Conservation (phyloP, 2,329 filamentous ascomycete genomes). For the Colletotrichum tropicicola region DNA sequence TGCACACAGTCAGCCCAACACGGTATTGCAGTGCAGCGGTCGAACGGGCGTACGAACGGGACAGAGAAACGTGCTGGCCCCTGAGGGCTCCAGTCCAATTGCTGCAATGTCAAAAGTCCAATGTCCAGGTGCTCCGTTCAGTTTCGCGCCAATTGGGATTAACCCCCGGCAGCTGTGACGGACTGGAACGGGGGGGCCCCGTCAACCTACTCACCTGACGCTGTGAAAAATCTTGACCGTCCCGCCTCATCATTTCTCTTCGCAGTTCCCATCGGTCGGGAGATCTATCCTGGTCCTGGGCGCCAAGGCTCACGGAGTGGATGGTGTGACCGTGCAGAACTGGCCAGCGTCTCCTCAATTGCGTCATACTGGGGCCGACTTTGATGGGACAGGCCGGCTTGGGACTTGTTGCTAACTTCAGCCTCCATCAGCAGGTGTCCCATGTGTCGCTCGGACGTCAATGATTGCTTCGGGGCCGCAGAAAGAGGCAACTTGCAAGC, state of each 20-base stretch:
- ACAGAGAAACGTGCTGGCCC: background rate
- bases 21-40: background rate
- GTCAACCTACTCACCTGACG: slow-evolving; percentile 23
- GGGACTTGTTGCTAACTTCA: slow-evolving; percentile 4
- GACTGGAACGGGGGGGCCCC: slow-evolving; percentile 10
- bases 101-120: background rate
- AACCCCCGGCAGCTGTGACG: slow-evolving; percentile 21
- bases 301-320: slow-evolving; percentile 25
- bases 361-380: slow-evolving; percentile 23
- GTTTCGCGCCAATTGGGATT: slow-evolving; percentile 25
- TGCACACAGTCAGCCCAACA: background rate
- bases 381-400: slow-evolving; percentile 13
- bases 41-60: background rate
- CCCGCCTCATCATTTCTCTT: slow-evolving; percentile 29
- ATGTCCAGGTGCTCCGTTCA: background rate
- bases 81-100: too few relatives aligned
- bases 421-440: slow-evolving; percentile 23
- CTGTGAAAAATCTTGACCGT: slow-evolving; percentile 29
- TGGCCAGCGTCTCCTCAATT: slow-evolving; percentile 27
- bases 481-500: background rate
- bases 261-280: slow-evolving; percentile 9
- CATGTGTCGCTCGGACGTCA: slow-evolving; percentile 16
- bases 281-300: slow-evolving; percentile 29
- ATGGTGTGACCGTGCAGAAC: slow-evolving; percentile 25
- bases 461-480: slow-evolving; percentile 17